Percentiles rank a stretch among this genome's conserved stretches.
Evolutionary conservation across 768 basidiomycete species (phyloP).

Genomic region (Amanita muscaria): DNA sequence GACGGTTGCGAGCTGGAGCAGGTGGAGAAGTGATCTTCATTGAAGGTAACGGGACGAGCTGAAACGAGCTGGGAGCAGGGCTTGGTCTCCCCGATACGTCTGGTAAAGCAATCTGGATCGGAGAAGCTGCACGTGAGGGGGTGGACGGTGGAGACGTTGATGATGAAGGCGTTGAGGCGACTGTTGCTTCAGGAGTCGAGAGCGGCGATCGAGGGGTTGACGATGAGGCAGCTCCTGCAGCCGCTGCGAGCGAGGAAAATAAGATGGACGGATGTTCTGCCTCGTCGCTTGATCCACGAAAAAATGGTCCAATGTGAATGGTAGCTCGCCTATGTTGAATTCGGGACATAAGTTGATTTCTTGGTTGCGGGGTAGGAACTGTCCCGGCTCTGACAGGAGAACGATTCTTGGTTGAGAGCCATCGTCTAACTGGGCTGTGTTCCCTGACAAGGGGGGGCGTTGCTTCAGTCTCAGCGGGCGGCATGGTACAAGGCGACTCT

Average conservation of each 20-base stretch:
- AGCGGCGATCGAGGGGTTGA: slow-evolving; percentile 2
- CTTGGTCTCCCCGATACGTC: background rate
- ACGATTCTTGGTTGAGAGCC: background rate
- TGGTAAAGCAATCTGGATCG: background rate
- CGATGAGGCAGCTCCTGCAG: background rate
- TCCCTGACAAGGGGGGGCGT: background rate
- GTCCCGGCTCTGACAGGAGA: slow-evolving; percentile 3
- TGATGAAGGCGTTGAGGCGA: background rate
- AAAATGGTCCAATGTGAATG: slow-evolving; percentile 5
- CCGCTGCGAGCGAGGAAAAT: slow-evolving; percentile 4
- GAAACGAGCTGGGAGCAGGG: background rate
- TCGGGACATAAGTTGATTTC: background rate
- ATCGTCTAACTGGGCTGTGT: background rate
- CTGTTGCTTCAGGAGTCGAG: slow-evolving; percentile 2
- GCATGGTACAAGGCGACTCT: background rate
- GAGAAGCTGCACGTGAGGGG: slow-evolving; percentile 1
- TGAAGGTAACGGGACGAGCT: background rate
- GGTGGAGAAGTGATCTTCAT: background rate
- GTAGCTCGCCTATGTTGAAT: slow-evolving; percentile 6
- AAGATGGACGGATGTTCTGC: background rate
- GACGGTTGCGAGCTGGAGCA: slow-evolving; percentile 2
- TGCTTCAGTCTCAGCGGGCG: background rate
- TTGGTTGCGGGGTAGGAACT: background rate
- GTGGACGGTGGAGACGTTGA: slow-evolving; percentile 2
- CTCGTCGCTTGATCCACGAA: background rate